Base-by-base conservation (phyloP, 2,329 filamentous ascomycete species). In the Fusarium sulawesiense region DNA sequence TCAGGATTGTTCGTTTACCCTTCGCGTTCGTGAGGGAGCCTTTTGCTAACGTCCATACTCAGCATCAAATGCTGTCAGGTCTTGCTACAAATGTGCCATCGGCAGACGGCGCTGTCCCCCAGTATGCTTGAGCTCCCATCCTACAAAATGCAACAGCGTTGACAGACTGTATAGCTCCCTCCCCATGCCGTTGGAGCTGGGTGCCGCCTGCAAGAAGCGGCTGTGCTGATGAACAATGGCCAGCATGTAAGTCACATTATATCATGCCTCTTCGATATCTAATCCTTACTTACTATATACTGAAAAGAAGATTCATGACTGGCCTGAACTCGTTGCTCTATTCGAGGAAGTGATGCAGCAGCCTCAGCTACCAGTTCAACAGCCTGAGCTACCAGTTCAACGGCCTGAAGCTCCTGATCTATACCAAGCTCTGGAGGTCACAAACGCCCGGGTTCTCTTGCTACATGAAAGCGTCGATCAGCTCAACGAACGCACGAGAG, bases 101-200 rank as follows among this genome's bases (percentile, higher is more conserved):
- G 1, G 2, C 2, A 13, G 16, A 20, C 7, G 5, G 7, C 1
- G 2, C 4, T 50, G 48, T 18, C 2, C 12, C 6, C 2, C 4
- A 20, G 48, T 50, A 50, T 6, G 16, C 11, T 25, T 25, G 48
- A 25, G 8, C 16, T 32, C 7, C 14, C 12, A 16, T n/a, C 8
- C 13, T 37, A 6, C 4, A 16, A 11, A 18, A n/a, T 32, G 16
- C 16, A 7, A 4, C 12, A 25, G 12, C 11, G 10, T 7, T 50
- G 4, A n/a, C 20, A 16, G 6, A n/a, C 4, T 37, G 4, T 37
- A 2, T n/a, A 50, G 48, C 21, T 37, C 34, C 30, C 30, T 37
- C 7, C 4, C 14, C 6, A 10, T 50, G 30, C 16, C n/a, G 21
- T 7, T n/a, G 16, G 2, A 4, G 5, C 12, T 20, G 48, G 30